Evolutionary conservation across 164 flowering plant species (phyloP).

Genomic region (Macadamia integrifolia): DNA sequence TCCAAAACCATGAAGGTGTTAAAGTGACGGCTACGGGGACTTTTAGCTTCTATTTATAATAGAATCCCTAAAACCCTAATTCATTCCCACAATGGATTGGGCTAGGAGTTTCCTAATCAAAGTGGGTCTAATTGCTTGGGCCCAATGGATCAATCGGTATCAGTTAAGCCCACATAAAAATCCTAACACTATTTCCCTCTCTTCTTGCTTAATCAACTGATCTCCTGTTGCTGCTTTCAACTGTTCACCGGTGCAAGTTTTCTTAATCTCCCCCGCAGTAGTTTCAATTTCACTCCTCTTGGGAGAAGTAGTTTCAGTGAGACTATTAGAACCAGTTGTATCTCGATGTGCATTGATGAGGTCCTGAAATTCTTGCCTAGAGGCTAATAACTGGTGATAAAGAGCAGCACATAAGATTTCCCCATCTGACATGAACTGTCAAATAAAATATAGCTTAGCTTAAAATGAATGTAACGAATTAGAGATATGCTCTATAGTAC

Average conservation of each 20-base stretch:
- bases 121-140: no score
- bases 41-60: no score
- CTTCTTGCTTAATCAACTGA: no score
- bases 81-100: no score
- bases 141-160: no score
- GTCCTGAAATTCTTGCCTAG: conserved; percentile 47
- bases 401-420: conserved; percentile 36
- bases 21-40: no score
- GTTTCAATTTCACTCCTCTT: conserved; percentile 1
- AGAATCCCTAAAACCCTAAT: no score
- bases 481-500: background rate
- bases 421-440: conserved; percentile 66
- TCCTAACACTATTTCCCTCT: no score
- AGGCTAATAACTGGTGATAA: conserved; percentile 43
- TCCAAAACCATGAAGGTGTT: no score
- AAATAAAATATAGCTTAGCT: conserved; percentile 7
- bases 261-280: conserved; percentile 32
- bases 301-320: conserved; percentile 21
- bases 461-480: background rate
- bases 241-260: conserved; percentile 16
- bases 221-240: conserved; percentile 8
- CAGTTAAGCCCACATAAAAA: no score
- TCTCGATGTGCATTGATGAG: conserved; percentile 71
- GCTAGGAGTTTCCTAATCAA: no score
- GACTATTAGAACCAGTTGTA: conserved; percentile 40